A percentile compares a stretch with the other conserved stretches of the same genome.
Evolutionary conservation across 371 early-diverging fungal species (phyloP).

Genomic region (Circinella umbellata): DNA sequence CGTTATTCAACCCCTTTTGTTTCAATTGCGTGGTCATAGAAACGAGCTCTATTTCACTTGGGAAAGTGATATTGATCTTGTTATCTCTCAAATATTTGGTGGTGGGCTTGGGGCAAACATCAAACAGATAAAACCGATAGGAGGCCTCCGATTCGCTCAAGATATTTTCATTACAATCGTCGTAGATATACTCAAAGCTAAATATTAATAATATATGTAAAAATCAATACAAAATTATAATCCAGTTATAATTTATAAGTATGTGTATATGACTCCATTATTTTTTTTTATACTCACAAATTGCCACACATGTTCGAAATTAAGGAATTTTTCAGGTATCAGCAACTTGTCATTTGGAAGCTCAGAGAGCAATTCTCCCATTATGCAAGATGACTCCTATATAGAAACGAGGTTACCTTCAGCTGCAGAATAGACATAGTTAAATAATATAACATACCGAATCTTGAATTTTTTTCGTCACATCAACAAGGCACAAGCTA

Average conservation of each 20-base stretch:
- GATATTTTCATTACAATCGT: conserved; percentile 21
- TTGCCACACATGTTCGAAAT: conserved; percentile 28
- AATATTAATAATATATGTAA: conserved; percentile 12
- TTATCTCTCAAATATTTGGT: conserved; percentile 27
- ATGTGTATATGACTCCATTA: conserved; percentile 23
- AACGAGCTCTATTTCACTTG: conserved; percentile 30
- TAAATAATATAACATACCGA: background rate
- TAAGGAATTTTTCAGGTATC: no score
- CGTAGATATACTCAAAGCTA: conserved; percentile 29
- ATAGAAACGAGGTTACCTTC: background rate
- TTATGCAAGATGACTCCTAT: background rate
- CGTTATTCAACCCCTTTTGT: conserved; percentile 9
- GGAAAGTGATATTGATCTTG: conserved; percentile 23
- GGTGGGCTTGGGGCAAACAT: conserved; percentile 24
- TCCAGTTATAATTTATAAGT: conserved; percentile 20
- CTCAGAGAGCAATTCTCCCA: background rate
- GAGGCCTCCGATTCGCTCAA: conserved; percentile 28
- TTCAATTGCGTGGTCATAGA: conserved; percentile 12
- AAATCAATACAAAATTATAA: background rate
- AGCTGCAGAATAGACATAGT: background rate
- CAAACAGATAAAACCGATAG: conserved; percentile 34
- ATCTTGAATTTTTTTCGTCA: conserved; percentile 5
- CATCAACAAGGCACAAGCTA: conserved; percentile 26
- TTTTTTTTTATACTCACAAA: conserved; percentile 29
- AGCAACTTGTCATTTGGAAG: no score